Percentiles rank a stretch among this genome's conserved stretches.
Evolutionary conservation across 1,284 basidiomycete genomes (phyloP).

Genomic region (Cryptococcus floricola): DNA sequence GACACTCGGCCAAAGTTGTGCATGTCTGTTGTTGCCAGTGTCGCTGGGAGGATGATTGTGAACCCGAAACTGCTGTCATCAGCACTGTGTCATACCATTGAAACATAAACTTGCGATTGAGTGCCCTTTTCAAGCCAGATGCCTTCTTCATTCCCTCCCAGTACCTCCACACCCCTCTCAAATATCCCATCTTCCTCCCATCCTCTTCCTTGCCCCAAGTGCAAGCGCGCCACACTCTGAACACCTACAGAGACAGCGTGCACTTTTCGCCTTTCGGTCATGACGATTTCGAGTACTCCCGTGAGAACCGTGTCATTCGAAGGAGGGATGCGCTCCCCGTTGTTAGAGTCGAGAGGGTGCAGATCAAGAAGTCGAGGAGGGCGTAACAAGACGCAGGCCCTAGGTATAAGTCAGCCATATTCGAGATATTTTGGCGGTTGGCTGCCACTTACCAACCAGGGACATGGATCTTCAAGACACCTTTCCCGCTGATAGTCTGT

Average conservation of each 20-base stretch:
- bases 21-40: slow-evolving; percentile 33
- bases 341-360: slow-evolving; percentile 31
- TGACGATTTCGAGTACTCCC: slow-evolving; percentile 44
- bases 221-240: slow-evolving; percentile 34
- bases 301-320: slow-evolving; percentile 43
- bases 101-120: slow-evolving; percentile 25
- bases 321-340: slow-evolving; percentile 28
- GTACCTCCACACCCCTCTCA: slow-evolving; percentile 41
- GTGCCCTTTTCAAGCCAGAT: slow-evolving; percentile 46
- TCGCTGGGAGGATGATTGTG: slow-evolving; percentile 35
- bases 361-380: slow-evolving; percentile 33
- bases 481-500: slow-evolving; percentile 25
- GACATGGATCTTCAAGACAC: slow-evolving; percentile 35
- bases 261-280: slow-evolving; percentile 42
- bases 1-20: slow-evolving; percentile 32
- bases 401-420: slow-evolving; percentile 11
- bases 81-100: background rate
- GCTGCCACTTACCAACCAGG: slow-evolving; percentile 32
- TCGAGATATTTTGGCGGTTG: background rate
- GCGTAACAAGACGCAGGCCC: slow-evolving; percentile 38
- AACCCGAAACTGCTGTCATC: slow-evolving; percentile 27
- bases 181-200: slow-evolving; percentile 48
- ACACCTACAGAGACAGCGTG: slow-evolving; percentile 43
- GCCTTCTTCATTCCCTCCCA: slow-evolving; percentile 31
- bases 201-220: slow-evolving; percentile 30